Base-by-base conservation (phyloP, 805 yeast species). In the Metschnikowia sp. region DNA sequence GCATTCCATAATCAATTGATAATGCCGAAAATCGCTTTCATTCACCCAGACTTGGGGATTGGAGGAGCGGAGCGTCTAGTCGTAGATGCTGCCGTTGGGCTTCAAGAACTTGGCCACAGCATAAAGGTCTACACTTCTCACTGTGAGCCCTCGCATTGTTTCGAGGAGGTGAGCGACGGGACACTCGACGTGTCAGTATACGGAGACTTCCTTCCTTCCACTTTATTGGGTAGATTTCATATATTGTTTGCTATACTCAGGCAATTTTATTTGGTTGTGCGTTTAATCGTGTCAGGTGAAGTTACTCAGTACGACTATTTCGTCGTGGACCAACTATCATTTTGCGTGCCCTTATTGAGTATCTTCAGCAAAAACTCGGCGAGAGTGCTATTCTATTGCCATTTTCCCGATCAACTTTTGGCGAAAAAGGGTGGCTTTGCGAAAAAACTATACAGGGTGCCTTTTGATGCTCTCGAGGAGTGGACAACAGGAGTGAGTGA, bases 61-160 rank as follows among this genome's bases (percentile, higher is more conserved):
- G 99, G 86, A 5, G 99, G 99, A 4, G 99, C 99, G 1, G 99
- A 94, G 63, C 75, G 99, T 49, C 75, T 95, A n/a, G 90, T 94
- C 2, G 96, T 94, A 1, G 99, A 94, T 66, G 90, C 96, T 3
- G 99, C 98, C 0, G 72, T 89, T 3, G 96, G 96, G 0, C 69
- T 94, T 28, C 89, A 92, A 60, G 75, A 80, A 2, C 65, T 73
- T 30, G 59, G 57, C 30, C 83, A 86, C 61, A 74, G 72, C 1
- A 82, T 94, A 10, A 74, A 76, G 2, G 76, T 91, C 5, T 89
- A 76, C 67, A 92, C 99, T 0, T 90, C 97, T 0, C 96, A 94
- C 62, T 91, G 96, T 66, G 97, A 94, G 63, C 75, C 65, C 47
- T 63, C 70, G 1, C 99, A 94, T 63, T 87, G 97, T 59, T 94